Conservation (phyloP, 306 rosid species). For the Spatholobus suberectus region DNA sequence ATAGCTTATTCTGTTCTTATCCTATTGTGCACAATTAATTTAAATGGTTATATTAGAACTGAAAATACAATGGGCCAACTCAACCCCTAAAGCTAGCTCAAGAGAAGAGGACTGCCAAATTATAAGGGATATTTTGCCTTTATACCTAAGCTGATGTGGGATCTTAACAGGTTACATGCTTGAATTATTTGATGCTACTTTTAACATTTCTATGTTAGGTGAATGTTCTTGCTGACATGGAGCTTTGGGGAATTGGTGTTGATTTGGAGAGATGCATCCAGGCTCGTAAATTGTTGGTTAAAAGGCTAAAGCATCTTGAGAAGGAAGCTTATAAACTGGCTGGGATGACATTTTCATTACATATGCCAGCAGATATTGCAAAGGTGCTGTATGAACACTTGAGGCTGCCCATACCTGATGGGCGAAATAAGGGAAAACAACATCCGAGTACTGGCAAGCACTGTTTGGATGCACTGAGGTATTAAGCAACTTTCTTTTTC, state of each 20-base stretch:
- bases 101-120: not conserved
- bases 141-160: not conserved
- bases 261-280: slow-evolving; percentile 89
- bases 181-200: slow-evolving; percentile 32
- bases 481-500: slow-evolving; percentile 36
- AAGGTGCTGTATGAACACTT: slow-evolving; percentile 77
- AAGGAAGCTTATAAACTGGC: slow-evolving; percentile 90
- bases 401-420: slow-evolving; percentile 83
- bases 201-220: slow-evolving; percentile 60
- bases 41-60: slow-evolving; percentile 13
- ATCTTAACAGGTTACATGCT: slow-evolving; percentile 7
- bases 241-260: slow-evolving; percentile 93
- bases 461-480: slow-evolving; percentile 91
- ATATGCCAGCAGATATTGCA: slow-evolving; percentile 90
- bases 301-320: slow-evolving; percentile 79
- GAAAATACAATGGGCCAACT: not conserved
- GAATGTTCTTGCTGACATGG: slow-evolving; percentile 95
- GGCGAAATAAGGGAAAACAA: slow-evolving; percentile 74
- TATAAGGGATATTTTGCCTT: not conserved
- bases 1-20: too few relatives aligned
- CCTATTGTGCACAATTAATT: slow-evolving; percentile 9
- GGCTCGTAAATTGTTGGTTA: slow-evolving; percentile 82
- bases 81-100: not conserved
- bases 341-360: slow-evolving; percentile 81
- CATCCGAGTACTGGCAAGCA: slow-evolving; percentile 96